Base-by-base conservation (phyloP, 2,329 filamentous ascomycete genomes). In the Aspergillus ruber region DNA sequence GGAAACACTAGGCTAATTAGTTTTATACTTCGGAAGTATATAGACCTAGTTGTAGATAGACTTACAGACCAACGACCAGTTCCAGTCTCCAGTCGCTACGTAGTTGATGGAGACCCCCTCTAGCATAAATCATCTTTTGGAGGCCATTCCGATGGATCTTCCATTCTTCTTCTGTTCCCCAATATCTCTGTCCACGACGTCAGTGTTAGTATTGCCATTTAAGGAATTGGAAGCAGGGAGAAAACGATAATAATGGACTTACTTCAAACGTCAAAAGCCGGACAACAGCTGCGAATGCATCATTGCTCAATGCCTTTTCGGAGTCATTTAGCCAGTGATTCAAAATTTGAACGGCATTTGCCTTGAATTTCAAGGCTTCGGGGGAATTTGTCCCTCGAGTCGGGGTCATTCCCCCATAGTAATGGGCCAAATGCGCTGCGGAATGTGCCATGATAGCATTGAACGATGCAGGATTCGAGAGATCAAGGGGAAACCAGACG, bases 371-470 rank as follows among this genome's bases (percentile, higher is more conserved):
- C 35, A 60, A 42, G 21, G 55, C 54, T 44, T 58, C 57, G 8
- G 48, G 39, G 13, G 57, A 59, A 3, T 36, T 49, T 9, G 56
- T 55, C 13, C 52, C 66, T 35, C 61, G 56, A 12, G 47, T 51
- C 1, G 62, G 64, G 4, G 51, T 46, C 6, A 45, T 54, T 0
- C 59, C 57, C 0, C 60, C 61, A 20, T 68, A 63, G 45, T 69
- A 57, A 3, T 66, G 58, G 29, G 65, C 58, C 1, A 71, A 48
- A 42, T 72, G 69, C 0, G 68, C 67, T 1, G 69, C 69, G 2
- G 69, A 64, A 46, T 72, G 69, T 1, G 69, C 68, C 66, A 72
- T 69, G 36, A 70, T 63, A 15, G 61, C 62, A 36, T 71, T 69
- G 51, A 71, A 71, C 1, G 67, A 69, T 4, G 69, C 66, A 2